A percentile compares a stretch with the other conserved stretches of the same genome.
phyloP scores from a whole-genome alignment of 148 eudicot species.

The Polygonum maritimum region DNA sequence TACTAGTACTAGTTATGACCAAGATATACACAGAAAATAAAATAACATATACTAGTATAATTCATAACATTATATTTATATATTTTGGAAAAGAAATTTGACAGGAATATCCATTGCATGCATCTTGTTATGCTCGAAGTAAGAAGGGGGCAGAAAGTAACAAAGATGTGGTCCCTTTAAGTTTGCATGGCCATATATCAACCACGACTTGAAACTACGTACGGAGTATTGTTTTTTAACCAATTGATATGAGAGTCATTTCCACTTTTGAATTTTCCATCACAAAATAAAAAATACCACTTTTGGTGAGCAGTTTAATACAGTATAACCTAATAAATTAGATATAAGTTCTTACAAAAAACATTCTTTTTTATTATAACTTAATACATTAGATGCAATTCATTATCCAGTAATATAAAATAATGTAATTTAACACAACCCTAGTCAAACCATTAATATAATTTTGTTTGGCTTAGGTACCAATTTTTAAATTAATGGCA shows the following conservation, averaged over 20 bases:
- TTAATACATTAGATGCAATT: too few species aligned
- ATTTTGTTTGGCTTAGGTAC: too few species aligned
- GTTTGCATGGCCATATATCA: conserved; percentile 20
- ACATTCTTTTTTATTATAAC: too few species aligned
- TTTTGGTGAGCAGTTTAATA: too few species aligned
- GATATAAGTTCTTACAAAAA: too few species aligned
- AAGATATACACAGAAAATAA: background rate
- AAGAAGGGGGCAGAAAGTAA: conserved; percentile 1
- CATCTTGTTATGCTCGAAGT: background rate
- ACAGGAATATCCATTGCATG: conserved; percentile 1
- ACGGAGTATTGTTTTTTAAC: background rate
- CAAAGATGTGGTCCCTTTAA: conserved; percentile 12
- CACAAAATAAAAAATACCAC: too few species aligned
- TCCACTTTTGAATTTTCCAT: background rate
- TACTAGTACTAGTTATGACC: background rate
- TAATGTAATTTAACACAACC: too few species aligned
- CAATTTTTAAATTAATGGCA: too few species aligned
- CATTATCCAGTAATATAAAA: too few species aligned
- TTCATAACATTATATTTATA: background rate
- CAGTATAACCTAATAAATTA: too few species aligned
- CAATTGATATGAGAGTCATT: background rate
- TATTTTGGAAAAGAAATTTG: background rate
- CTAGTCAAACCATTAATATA: too few species aligned
- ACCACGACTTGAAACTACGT: conserved; percentile 21
- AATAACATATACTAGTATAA: conserved; percentile 3